These are phyloP conservation scores for Avena eriantha DNA, from an alignment of 176 grass and related monocot species.

Conservation along the genomic window DNA sequence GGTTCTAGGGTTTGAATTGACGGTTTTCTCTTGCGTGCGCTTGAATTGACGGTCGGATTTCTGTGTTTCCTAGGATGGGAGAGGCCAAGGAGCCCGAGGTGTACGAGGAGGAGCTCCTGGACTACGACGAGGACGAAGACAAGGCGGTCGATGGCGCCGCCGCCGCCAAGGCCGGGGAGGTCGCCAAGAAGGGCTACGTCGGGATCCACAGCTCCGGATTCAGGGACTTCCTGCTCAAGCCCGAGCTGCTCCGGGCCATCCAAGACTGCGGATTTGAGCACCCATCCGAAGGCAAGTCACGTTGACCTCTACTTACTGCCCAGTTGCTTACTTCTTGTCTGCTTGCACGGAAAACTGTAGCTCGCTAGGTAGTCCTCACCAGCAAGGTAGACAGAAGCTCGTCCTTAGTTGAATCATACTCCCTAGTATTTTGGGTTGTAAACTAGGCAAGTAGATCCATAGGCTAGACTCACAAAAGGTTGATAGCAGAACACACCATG, in stretches of 20 bases:
- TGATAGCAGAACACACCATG: no score
- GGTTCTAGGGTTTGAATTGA: not conserved
- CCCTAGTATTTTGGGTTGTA: no score
- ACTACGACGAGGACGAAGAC: conserved; percentile 98
- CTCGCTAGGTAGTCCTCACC: not conserved
- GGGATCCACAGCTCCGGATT: conserved; percentile 99
- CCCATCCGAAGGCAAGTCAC: conserved; percentile 89
- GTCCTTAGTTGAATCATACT: no score
- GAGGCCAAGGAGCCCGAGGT: conserved; percentile 90
- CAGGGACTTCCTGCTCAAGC: conserved; percentile 98
- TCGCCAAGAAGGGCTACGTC: conserved; percentile 88
- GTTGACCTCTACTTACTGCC: not conserved
- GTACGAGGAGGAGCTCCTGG: conserved; percentile 98
- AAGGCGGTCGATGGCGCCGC: conserved; percentile 73
- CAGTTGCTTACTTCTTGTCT: not conserved
- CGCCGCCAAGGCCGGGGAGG: conserved; percentile 75
- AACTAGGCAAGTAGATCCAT: no score
- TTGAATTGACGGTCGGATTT: no score
- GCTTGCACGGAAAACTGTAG: not conserved
- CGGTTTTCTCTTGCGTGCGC: no score
- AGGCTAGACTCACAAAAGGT: not conserved
- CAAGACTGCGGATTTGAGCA: conserved; percentile 99
- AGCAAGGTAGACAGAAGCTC: no score
- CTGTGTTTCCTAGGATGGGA: conserved; percentile 60
- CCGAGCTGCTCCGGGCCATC: conserved; percentile 95